Conservation (phyloP, 164 flowering plant species). For the Sextonia rubra region DNA sequence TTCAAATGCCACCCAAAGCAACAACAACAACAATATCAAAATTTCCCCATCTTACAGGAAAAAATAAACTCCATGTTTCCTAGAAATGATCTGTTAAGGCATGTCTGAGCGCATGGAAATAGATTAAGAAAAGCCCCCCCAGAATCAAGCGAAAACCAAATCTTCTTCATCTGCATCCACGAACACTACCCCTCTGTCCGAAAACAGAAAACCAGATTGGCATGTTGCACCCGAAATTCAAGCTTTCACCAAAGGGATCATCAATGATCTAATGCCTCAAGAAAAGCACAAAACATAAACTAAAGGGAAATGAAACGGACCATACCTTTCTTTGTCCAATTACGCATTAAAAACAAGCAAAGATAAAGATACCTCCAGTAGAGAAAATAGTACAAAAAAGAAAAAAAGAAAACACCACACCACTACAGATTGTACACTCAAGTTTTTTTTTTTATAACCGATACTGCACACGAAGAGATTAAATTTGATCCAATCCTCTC, state of each 20-base stretch:
- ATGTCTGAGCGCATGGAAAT: background rate
- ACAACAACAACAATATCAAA: background rate
- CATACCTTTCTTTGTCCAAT: background rate
- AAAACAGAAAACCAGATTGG: background rate
- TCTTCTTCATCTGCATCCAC: background rate
- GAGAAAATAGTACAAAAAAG: too few species aligned
- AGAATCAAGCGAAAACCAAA: background rate
- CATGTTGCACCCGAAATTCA: background rate
- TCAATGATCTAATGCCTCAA: background rate
- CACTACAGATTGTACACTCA: background rate
- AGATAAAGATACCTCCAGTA: too few species aligned
- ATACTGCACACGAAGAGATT: too few species aligned
- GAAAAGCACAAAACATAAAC: slow-evolving; percentile 1
- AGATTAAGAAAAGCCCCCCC: background rate
- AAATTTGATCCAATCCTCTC: too few species aligned
- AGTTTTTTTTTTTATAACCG: too few species aligned
- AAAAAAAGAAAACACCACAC: background rate
- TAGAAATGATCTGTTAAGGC: slow-evolving; percentile 7
- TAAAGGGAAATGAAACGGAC: background rate
- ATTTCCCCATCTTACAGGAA: slow-evolving; percentile 6
- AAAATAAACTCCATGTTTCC: slow-evolving; percentile 5
- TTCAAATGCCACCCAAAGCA: background rate
- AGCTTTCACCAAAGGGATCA: background rate
- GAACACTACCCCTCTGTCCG: background rate
- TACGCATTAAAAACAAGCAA: slow-evolving; percentile 14